Percentiles rank a stretch among this genome's conserved stretches.
Evolutionary conservation across 176 grass and related monocot species (phyloP).

Genomic region (Panicum miliaceum): DNA sequence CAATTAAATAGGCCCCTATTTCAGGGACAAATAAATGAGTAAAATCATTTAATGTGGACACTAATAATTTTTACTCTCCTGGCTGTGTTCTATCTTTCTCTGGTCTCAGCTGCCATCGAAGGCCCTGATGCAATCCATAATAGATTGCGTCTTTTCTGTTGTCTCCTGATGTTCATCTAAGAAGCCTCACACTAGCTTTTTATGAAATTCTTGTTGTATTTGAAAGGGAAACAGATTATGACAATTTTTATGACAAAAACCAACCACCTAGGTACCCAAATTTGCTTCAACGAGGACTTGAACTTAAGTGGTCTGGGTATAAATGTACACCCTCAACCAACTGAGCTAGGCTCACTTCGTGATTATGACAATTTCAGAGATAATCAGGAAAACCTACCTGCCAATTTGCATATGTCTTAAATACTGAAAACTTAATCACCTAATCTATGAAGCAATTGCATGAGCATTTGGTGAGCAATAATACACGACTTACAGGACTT

Average conservation of each 20-base stretch:
- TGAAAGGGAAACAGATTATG: not conserved
- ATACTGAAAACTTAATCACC: not conserved
- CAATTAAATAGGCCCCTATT: not conserved
- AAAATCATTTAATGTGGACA: not conserved
- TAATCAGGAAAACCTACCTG: not conserved
- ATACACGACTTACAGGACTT: not conserved
- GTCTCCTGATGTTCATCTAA: not conserved
- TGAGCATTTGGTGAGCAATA: not conserved
- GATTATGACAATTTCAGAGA: not conserved
- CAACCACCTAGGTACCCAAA: not conserved
- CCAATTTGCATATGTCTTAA: not conserved
- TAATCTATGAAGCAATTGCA: not conserved
- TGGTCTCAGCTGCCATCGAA: not conserved
- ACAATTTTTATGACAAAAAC: not conserved
- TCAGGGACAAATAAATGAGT: not conserved
- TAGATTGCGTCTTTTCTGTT: not conserved
- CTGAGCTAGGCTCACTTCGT: not conserved
- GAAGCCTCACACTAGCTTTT: not conserved
- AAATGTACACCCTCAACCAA: too few relatives aligned
- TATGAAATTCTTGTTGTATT: not conserved
- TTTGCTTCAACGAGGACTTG: too few relatives aligned
- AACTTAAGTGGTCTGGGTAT: too few relatives aligned
- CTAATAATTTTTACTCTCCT: not conserved
- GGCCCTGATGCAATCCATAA: not conserved
- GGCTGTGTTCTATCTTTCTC: not conserved